Evolutionary conservation across 805 yeast species (phyloP), one percentile per base, ranked within the genome.

Genomic region (Candida boidinii): DNA sequence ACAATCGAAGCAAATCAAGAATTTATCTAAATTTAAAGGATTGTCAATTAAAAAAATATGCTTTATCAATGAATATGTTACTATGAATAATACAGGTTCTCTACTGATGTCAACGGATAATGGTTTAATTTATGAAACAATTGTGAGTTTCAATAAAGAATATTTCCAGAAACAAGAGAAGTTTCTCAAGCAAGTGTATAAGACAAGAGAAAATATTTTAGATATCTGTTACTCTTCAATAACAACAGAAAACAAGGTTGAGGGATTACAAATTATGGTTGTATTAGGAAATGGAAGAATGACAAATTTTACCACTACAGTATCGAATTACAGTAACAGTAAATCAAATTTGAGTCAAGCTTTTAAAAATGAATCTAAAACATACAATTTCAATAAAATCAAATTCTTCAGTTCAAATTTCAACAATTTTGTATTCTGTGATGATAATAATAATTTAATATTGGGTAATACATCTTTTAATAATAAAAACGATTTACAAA

Each of bases 41-140:
- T 34, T 63, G 11, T 53, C 58, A 11, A 57, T 75, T 8, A 56
- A 64, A 2, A 45, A 64, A 1, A 59, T 75, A 60, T 68, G 52
- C 44, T 49, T 65, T 54, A 17, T 46, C 13, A 48, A 45, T 8
- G 23, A 45, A 12, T 46, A 45, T 2, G 56, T 62, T 1, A 26
- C 46, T 7, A 33, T 32, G 12, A 36, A 28, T 1, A 46, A 56
- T 12, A 63, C 76, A 0, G 76, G 76, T 2, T 58, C 66, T 2
- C 50, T 75, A 9, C 47, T 77, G 10, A 31, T 74, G 2, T 76
- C 77, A 6, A 69, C 76, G 0, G 43, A 51, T 5, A 56, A 60
- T 2, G 82, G 81, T 1, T 40, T 50, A 4, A 41, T 78, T 5
- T 62, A 64, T 32, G 82, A 76, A 43, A 53, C 64, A 4, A 46